Percentiles rank a stretch among this genome's conserved stretches.
Evolutionary conservation across 2,329 filamentous ascomycete genomes (phyloP).

Genomic region (Claviceps paspali): DNA sequence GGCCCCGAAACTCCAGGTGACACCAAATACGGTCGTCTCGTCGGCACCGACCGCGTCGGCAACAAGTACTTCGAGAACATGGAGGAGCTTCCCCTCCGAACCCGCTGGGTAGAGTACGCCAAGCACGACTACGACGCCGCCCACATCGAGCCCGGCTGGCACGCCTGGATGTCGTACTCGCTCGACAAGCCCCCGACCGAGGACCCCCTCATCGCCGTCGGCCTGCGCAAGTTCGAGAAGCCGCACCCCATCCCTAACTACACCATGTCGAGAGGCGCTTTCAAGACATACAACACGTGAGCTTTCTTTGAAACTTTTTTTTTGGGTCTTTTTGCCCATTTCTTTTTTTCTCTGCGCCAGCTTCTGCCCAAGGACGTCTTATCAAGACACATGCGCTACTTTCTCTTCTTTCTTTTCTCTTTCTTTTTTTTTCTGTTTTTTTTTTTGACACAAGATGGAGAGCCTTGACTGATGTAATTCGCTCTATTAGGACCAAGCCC

Average conservation of each 20-base stretch:
- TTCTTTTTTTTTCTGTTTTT: not conserved
- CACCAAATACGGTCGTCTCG: slow-evolving; percentile 80
- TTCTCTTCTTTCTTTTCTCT: not conserved
- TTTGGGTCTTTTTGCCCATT: not conserved
- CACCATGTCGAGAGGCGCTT: slow-evolving; percentile 64
- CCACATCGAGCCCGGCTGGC: slow-evolving; percentile 93
- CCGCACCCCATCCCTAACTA: slow-evolving; percentile 55
- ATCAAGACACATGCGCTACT: too few species aligned
- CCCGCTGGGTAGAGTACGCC: slow-evolving; percentile 96
- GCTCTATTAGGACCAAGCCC: slow-evolving; percentile 30
- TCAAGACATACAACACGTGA: slow-evolving; percentile 90
- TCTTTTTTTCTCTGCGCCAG: too few species aligned
- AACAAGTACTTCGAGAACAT: slow-evolving; percentile 98
- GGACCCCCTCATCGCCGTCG: slow-evolving; percentile 56
- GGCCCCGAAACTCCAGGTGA: slow-evolving; percentile 49
- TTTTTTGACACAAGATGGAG: not conserved
- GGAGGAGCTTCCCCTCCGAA: slow-evolving; percentile 89
- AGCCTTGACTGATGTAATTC: slow-evolving; percentile 8
- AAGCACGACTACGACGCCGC: slow-evolving; percentile 66
- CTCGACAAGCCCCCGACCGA: slow-evolving; percentile 72
- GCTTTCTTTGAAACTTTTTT: slow-evolving; percentile 16
- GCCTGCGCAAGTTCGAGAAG: slow-evolving; percentile 61
- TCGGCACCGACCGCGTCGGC: slow-evolving; percentile 77
- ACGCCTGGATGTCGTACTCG: slow-evolving; percentile 91
- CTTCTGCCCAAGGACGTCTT: too few species aligned